Conservation (phyloP, 176 grass and related monocot species). For the bread wheat (Triticum aestivum) region DNA sequence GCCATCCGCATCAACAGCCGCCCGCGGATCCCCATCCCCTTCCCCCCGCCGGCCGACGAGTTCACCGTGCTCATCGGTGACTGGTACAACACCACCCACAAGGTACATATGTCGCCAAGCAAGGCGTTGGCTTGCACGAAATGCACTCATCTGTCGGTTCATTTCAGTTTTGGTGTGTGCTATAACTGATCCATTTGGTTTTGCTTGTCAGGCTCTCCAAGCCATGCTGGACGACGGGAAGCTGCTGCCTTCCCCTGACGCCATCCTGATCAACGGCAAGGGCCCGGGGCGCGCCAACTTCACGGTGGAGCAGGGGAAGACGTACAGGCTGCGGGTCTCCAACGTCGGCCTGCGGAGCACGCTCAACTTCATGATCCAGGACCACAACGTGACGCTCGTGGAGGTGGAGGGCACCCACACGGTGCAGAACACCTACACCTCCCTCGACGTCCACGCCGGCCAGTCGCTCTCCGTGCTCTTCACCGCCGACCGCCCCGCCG, state of each 20-base stretch:
- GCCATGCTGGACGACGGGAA: slow-evolving; percentile 52
- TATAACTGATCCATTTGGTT: background rate
- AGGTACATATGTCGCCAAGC: background rate
- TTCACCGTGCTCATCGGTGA: slow-evolving; percentile 75
- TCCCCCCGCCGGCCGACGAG: slow-evolving; percentile 52
- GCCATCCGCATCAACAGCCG: slow-evolving; percentile 56
- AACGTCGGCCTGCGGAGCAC: slow-evolving; percentile 73
- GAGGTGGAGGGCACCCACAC: slow-evolving; percentile 92
- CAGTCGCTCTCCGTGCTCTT: slow-evolving; percentile 82
- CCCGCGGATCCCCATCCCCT: slow-evolving; percentile 59
- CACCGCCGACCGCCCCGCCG: slow-evolving; percentile 35
- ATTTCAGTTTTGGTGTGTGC: background rate
- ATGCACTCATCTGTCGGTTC: background rate
- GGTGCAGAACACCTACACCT: slow-evolving; percentile 64
- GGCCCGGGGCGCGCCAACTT: slow-evolving; percentile 34
- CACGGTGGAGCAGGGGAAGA: slow-evolving; percentile 68
- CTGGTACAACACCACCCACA: slow-evolving; percentile 63
- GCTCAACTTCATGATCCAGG: slow-evolving; percentile 59
- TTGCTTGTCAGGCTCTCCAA: slow-evolving; percentile 53
- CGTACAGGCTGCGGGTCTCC: slow-evolving; percentile 73
- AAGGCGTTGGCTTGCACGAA: background rate
- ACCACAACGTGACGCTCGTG: slow-evolving; percentile 64
- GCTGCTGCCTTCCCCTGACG: slow-evolving; percentile 49
- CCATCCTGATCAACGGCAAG: slow-evolving; percentile 78
- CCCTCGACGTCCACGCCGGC: slow-evolving; percentile 71